Evolutionary conservation across 768 basidiomycete species (phyloP), one percentile per base, ranked within the genome.

Genomic region (Sporobolomyces phaffii): DNA sequence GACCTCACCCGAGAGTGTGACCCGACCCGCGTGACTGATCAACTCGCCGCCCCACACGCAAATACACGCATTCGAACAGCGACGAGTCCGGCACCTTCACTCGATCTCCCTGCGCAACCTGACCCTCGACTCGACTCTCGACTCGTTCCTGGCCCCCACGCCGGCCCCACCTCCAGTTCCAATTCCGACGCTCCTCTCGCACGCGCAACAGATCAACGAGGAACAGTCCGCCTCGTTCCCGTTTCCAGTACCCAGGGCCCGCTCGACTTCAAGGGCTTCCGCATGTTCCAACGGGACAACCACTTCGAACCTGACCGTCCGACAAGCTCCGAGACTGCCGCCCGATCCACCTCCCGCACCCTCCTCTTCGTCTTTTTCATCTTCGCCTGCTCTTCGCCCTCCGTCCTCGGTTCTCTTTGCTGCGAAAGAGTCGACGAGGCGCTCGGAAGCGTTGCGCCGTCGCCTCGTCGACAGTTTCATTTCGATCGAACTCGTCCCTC

Each of bases 381-480:
- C n/a, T n/a, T n/a, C n/a, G n/a, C n/a, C n/a, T n/a, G n/a, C n/a
- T n/a, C n/a, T n/a, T n/a, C n/a, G n/a, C n/a, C n/a, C n/a, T n/a
- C n/a, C n/a, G n/a, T n/a, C n/a, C n/a, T n/a, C n/a, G n/a, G n/a
- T n/a, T n/a, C 62, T 38, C 20, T 59, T 60, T 20, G 69, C 61
- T 0, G 52, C 24, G n/a, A 33, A 38, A 17, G 65, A 71, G 26
- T 24, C 43, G 20, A 48, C 43, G 29, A 45, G 65, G 7, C 57
- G 65, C 2, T 40, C 17, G 1, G 65, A 64, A 29, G 41, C 53
- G n/a, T 31, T 67, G 6, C 20, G 38, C 2, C 17, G 58, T 8
- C 33, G 52, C 2, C 34, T 71, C n/a, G 29, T 71, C 17, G 65
- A 67, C 44, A 51, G 47, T 53, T 71, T 71, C 53, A 38, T 71